Percentiles rank a stretch among this genome's conserved stretches.
These are phyloP conservation scores for Ballota nigra DNA, from an alignment of 257 asterid species.

Conservation along the genomic window DNA sequence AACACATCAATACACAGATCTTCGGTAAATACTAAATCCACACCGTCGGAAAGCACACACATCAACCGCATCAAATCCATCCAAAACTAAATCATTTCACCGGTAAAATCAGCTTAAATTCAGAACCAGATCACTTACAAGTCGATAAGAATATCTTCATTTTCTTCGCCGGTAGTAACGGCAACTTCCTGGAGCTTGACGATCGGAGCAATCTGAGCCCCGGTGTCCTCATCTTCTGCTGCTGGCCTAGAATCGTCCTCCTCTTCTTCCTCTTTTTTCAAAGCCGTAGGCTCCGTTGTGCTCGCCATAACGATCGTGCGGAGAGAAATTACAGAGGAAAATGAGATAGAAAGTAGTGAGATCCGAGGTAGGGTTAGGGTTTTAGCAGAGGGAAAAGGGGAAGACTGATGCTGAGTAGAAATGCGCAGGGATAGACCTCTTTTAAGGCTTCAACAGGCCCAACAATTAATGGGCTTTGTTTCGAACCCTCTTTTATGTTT, in stretches of 20 bases:
- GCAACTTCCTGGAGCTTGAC: constrained; percentile 69
- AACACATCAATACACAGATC: not conserved
- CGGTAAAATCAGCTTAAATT: not conserved
- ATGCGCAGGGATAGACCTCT: not conserved
- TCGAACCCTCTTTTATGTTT: not conserved
- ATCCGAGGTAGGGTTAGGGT: constrained; percentile 47
- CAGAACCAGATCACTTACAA: constrained; percentile 38
- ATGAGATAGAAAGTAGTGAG: constrained; percentile 7
- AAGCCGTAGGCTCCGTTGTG: constrained; percentile 36
- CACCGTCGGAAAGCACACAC: not conserved
- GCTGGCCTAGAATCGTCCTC: constrained; percentile 49
- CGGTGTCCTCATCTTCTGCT: constrained; percentile 80
- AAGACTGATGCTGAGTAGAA: not conserved
- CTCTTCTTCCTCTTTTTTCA: constrained; percentile 46
- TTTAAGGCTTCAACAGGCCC: constrained; percentile 28
- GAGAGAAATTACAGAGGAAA: not conserved
- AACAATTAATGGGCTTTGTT: constrained; percentile 20
- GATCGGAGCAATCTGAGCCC: constrained; percentile 80
- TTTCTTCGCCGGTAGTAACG: constrained; percentile 79
- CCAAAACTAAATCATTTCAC: not conserved
- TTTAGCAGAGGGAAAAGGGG: constrained; percentile 15
- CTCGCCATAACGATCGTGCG: constrained; percentile 44
- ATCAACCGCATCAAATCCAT: not conserved
- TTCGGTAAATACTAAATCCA: not conserved
- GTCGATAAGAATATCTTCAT: constrained; percentile 66